Evolutionary conservation across 768 basidiomycete species (phyloP), one percentile per base, ranked within the genome.

Genomic region (Steccherinum ochraceum): DNA sequence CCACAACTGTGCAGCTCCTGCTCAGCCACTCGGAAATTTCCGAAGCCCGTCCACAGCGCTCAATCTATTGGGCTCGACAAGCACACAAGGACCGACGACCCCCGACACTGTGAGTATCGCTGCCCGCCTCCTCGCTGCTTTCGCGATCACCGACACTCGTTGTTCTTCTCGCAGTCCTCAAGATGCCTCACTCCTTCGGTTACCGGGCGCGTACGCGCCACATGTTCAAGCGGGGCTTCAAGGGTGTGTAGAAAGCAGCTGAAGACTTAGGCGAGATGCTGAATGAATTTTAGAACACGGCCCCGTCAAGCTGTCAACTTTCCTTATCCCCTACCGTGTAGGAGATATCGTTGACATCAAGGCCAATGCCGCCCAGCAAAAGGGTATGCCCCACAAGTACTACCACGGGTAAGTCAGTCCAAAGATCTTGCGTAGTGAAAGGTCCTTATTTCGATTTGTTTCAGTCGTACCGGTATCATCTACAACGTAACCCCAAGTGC

Each of bases 131-230:
- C 50, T 52, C 51, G 51, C 45, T 56, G 50, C 52, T 41, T 47
- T 52, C 48, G 46, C 52, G 52, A 45, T 46, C 48, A 41, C 39
- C 42, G 46, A 40, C 40, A 52, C 55, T 50, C 53, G 24, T 43
- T 49, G 42, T 47, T 16, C 39, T 48, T 35, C 51, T 50, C 35
- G 26, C 63, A 85, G 77, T 58, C 76, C 68, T 79, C 82, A 83
- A 84, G 71, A 97, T 99, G 95, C 95, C 95, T 78, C 93, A 97
- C 91, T 97, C 95, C 52, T 99, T 86, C 83, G 95, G 95, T 91
- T 91, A 94, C 80, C 87, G 95, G 70, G 95, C 95, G 89, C 93
- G 95, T 64, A 98, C 95, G 86, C 93, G 95, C 85, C 78, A 94
- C 77, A 96, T 98, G 94, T 98, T 99, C 89, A 93, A 90, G 84